These are phyloP conservation scores for Rhizoclosmatium globosum DNA, from an alignment of 192 early-diverging fungal genomes.

Conservation along the genomic window DNA sequence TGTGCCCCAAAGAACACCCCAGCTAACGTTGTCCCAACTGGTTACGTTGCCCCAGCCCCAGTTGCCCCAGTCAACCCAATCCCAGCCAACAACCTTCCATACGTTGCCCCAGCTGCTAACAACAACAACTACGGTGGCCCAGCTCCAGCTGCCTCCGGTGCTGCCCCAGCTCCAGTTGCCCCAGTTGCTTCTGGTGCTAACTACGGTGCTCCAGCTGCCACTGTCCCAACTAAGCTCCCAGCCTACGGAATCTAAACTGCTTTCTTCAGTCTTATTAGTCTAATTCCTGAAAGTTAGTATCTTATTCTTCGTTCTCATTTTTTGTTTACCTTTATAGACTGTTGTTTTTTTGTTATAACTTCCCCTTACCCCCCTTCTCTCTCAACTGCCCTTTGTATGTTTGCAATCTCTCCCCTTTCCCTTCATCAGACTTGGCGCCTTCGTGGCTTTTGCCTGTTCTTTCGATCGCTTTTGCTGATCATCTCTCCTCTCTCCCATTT, in stretches of 20 bases:
- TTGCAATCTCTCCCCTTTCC: constrained; percentile 1
- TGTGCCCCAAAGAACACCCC: constrained; percentile 22
- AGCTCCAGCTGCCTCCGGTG: constrained; percentile 2
- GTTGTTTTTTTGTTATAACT: neutral
- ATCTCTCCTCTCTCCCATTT: neutral
- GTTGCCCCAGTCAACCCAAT: neutral
- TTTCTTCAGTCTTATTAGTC: too few relatives aligned
- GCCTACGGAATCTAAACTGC: neutral
- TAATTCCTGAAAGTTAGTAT: too few relatives aligned
- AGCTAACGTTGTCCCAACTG: neutral
- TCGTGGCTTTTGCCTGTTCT: neutral
- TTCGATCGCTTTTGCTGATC: constrained; percentile 9
- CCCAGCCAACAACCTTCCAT: neutral
- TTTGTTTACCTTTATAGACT: neutral
- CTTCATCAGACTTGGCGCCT: neutral
- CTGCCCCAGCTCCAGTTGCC: neutral
- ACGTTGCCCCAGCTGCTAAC: constrained; percentile 5
- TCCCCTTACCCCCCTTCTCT: neutral
- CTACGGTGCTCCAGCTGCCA: neutral
- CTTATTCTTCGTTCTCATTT: neutral
- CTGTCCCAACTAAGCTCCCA: neutral
- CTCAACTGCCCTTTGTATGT: neutral
- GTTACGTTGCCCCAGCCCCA: neutral
- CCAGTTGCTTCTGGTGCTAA: neutral
- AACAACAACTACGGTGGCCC: neutral